These are phyloP conservation scores for Pythium periplocum DNA, from an alignment of 352 stramenopile species.

Conservation along the genomic window DNA sequence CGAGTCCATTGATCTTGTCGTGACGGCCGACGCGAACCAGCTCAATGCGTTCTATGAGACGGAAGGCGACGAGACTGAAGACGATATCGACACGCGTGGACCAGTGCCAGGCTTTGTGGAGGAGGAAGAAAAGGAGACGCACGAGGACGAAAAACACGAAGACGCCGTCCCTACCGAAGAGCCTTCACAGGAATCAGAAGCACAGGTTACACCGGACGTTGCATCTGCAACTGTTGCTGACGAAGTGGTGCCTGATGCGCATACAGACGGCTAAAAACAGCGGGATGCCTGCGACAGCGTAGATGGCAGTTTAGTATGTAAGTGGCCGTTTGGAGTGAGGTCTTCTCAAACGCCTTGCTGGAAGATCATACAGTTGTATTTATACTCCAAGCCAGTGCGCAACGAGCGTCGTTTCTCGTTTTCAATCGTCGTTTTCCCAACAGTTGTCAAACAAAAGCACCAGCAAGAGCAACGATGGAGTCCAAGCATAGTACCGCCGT, in stretches of 20 bases:
- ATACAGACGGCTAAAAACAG: no score
- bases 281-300: no score
- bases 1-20: slow-evolving; percentile 68
- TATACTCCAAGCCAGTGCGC: not conserved
- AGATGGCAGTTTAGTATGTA: no score
- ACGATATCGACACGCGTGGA: not conserved
- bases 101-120: not conserved
- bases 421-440: no score
- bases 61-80: slow-evolving; percentile 22
- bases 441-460: no score
- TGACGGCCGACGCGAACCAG: slow-evolving; percentile 49
- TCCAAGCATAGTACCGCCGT: slow-evolving; percentile 38
- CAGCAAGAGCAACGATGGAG: slow-evolving; percentile 39
- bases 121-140: slow-evolving; percentile 31
- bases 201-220: no score
- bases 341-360: not conserved
- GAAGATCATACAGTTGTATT: not conserved
- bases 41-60: slow-evolving; percentile 79
- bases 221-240: no score
- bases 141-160: slow-evolving; percentile 10
- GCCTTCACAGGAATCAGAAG: no score
- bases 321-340: no score
- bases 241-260: no score
- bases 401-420: no score
- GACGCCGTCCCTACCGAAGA: no score